These are phyloP conservation scores for Russula abietina DNA, from an alignment of 768 basidiomycete genomes.

Conservation along the genomic window DNA sequence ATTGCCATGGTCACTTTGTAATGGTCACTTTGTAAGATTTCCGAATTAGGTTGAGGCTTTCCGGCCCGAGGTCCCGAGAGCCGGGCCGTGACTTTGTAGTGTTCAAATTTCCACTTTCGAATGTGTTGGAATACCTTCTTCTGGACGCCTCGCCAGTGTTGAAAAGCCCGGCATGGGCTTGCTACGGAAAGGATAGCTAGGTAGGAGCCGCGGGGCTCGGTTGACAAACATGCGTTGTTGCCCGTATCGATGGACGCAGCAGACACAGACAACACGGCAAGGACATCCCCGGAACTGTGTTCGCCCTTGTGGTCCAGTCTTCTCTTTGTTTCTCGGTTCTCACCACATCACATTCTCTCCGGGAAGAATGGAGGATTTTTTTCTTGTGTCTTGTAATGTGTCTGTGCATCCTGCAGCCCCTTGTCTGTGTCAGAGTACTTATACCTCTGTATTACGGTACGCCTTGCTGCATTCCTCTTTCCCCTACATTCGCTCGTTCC, in stretches of 20 bases:
- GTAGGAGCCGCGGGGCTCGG: too few relatives aligned
- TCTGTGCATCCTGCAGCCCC: background rate
- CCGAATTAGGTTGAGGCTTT: too few relatives aligned
- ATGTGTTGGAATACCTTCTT: too few relatives aligned
- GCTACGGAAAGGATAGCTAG: background rate
- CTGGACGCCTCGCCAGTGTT: background rate
- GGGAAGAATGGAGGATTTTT: background rate
- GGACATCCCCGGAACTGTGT: background rate
- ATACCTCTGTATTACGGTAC: background rate
- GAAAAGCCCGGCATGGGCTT: background rate
- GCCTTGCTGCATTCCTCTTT: background rate
- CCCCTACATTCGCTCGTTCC: background rate
- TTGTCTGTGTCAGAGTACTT: constrained; percentile 6
- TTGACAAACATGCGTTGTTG: background rate
- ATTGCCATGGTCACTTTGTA: too few relatives aligned
- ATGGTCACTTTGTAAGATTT: too few relatives aligned
- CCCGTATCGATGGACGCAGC: background rate
- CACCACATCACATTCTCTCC: background rate
- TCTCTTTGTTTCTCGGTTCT: background rate
- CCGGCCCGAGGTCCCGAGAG: too few relatives aligned
- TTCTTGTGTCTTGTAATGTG: background rate
- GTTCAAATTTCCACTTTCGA: too few relatives aligned
- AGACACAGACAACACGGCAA: background rate
- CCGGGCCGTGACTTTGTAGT: too few relatives aligned
- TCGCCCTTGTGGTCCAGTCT: background rate